A percentile compares a stretch with the other conserved stretches of the same genome.
phyloP scores from a whole-genome alignment of 1,284 basidiomycete species.

The Moniliophthora roreri region DNA sequence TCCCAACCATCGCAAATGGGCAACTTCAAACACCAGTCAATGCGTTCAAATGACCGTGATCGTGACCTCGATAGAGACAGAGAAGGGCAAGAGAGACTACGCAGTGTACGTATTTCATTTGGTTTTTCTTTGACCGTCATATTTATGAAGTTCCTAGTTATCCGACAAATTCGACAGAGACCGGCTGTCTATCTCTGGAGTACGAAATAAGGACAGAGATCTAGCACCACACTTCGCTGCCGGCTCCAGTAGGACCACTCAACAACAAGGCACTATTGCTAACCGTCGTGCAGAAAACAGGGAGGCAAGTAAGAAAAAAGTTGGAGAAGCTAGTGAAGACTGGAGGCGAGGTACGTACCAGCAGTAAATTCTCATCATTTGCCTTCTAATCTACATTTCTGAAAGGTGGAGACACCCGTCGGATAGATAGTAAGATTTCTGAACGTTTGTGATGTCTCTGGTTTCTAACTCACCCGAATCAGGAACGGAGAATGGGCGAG shows the following conservation, averaged over 20 bases:
- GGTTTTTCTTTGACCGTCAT: constrained; percentile 10
- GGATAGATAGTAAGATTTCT: constrained; percentile 48
- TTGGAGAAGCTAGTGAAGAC: constrained; percentile 72
- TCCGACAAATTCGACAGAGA: constrained; percentile 87
- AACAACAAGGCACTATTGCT: constrained; percentile 40
- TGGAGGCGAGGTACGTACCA: constrained; percentile 70
- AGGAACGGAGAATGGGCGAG: no score
- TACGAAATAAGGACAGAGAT: constrained; percentile 70
- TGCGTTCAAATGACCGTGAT: constrained; percentile 67
- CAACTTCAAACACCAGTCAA: constrained; percentile 82
- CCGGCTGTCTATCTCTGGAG: constrained; percentile 49
- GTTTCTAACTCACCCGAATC: neutral
- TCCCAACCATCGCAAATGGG: constrained; percentile 87
- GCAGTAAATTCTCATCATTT: constrained; percentile 14
- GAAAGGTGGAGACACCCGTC: constrained; percentile 48
- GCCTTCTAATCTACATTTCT: constrained; percentile 14
- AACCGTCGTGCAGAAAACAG: constrained; percentile 55
- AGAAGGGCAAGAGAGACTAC: constrained; percentile 73
- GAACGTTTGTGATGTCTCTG: neutral
- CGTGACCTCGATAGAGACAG: constrained; percentile 68
- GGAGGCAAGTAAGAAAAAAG: constrained; percentile 65
- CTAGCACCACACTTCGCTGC: constrained; percentile 57
- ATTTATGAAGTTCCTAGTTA: constrained; percentile 42
- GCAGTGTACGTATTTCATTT: constrained; percentile 53
- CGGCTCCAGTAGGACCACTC: constrained; percentile 38